Evolutionary conservation across 1,139 yeast species (phyloP).

Genomic region (Geotrichum histeridarum): DNA sequence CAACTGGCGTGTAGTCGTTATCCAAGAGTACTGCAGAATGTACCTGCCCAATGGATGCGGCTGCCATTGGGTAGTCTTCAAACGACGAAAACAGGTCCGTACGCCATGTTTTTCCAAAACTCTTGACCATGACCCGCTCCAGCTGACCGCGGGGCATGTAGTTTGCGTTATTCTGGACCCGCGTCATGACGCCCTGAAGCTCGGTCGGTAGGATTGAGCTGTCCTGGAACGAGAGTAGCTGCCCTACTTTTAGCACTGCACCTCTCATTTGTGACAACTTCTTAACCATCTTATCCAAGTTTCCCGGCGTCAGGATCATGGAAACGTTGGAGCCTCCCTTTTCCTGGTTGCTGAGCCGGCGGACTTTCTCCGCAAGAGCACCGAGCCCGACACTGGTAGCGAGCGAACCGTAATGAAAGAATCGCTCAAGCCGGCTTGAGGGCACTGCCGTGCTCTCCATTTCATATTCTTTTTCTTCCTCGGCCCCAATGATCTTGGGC

Average conservation of each 20-base stretch:
- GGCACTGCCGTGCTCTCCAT: slow-evolving; percentile 72
- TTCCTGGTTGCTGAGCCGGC: slow-evolving; percentile 42
- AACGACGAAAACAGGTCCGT: slow-evolving; percentile 59
- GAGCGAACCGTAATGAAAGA: slow-evolving; percentile 86
- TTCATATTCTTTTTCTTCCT: slow-evolving; percentile 37
- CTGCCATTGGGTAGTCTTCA: slow-evolving; percentile 89
- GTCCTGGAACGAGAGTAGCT: slow-evolving; percentile 88
- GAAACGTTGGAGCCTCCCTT: slow-evolving; percentile 47
- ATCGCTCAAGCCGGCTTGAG: slow-evolving; percentile 72
- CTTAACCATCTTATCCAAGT: slow-evolving; percentile 80
- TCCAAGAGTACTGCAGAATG: slow-evolving; percentile 68
- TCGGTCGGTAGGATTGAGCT: slow-evolving; percentile 78
- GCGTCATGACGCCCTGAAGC: slow-evolving; percentile 68
- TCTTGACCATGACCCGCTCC: slow-evolving; percentile 65
- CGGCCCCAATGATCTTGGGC: background rate
- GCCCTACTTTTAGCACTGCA: slow-evolving; percentile 95
- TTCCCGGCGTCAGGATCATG: slow-evolving; percentile 68
- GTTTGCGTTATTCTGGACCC: slow-evolving; percentile 92
- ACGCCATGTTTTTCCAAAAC: slow-evolving; percentile 80
- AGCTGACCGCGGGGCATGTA: slow-evolving; percentile 94
- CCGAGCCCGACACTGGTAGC: slow-evolving; percentile 92
- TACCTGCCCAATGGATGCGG: slow-evolving; percentile 97
- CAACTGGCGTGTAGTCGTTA: slow-evolving; percentile 57
- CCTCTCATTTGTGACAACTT: slow-evolving; percentile 95
- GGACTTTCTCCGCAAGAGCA: slow-evolving; percentile 72